Conservation (phyloP, 306 rosid species). For the Canavalia gladiata region DNA sequence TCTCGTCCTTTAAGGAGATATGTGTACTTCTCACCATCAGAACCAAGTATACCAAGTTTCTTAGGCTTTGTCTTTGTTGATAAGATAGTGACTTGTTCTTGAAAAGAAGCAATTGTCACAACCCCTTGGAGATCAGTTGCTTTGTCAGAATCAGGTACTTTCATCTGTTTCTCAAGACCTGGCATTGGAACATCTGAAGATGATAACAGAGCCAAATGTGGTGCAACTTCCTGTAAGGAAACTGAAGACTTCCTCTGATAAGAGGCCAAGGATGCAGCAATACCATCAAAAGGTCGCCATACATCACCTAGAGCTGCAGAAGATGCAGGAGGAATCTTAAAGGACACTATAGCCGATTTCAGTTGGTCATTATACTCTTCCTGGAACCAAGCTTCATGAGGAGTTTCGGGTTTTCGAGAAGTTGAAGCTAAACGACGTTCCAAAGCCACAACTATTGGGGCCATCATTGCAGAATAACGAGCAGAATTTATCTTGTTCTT, state of each 20-base stretch:
- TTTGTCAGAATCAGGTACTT: constrained; percentile 66
- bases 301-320: constrained; percentile 85
- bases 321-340: constrained; percentile 85
- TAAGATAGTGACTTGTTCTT: constrained; percentile 78
- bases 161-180: constrained; percentile 87
- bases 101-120: constrained; percentile 88
- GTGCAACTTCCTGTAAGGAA: constrained; percentile 90
- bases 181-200: constrained; percentile 98
- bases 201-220: constrained; percentile 76
- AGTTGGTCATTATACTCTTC: constrained; percentile 78
- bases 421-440: constrained; percentile 97
- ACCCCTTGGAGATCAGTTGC: constrained; percentile 69
- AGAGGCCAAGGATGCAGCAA: constrained; percentile 91
- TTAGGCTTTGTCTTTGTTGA: constrained; percentile 98
- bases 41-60: constrained; percentile 86
- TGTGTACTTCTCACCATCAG: constrained; percentile 90
- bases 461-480: constrained; percentile 99
- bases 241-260: constrained; percentile 92
- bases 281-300: constrained; percentile 89
- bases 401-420: constrained; percentile 92
- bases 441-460: constrained; percentile 95
- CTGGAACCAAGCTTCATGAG: constrained; percentile 98
- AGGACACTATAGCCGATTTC: constrained; percentile 76
- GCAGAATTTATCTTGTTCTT: constrained; percentile 94
- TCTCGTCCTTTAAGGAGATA: constrained; percentile 97